Conservation (phyloP, 2,329 filamentous ascomycete species). For the Reticulascus tulasneorum region DNA sequence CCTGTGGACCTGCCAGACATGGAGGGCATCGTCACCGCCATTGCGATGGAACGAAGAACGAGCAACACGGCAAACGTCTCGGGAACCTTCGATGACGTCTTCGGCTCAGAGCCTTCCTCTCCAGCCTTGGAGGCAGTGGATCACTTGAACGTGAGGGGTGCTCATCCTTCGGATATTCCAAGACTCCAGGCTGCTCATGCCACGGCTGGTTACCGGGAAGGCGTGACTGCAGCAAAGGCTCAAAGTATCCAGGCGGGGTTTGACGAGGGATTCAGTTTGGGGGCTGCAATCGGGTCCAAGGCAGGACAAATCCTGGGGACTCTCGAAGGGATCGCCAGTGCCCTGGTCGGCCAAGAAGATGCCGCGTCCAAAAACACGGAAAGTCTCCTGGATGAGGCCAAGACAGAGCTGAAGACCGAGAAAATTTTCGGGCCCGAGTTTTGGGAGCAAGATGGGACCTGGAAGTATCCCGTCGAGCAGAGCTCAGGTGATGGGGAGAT, state of each 20-base stretch:
- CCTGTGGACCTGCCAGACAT: conserved; percentile 15
- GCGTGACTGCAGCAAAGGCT: conserved; percentile 72
- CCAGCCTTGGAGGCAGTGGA: conserved; percentile 4
- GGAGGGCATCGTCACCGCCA: conserved; percentile 14
- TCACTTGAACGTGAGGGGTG: conserved; percentile 3
- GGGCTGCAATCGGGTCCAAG: conserved; percentile 71
- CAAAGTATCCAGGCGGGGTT: conserved; percentile 80
- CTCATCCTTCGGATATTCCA: conserved; percentile 61
- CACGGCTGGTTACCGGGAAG: conserved; percentile 88
- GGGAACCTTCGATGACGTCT: conserved; percentile 18
- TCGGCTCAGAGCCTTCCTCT: conserved; percentile 14
- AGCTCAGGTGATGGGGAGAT: conserved; percentile 34
- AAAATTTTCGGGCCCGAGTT: conserved; percentile 62
- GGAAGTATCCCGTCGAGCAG: conserved; percentile 57
- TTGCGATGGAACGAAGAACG: conserved; percentile 5
- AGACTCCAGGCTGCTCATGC: conserved; percentile 72
- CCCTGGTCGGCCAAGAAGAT: conserved; percentile 30
- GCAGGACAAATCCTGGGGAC: conserved; percentile 74
- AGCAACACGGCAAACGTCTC: conserved; percentile 2
- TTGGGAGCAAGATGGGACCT: conserved; percentile 67
- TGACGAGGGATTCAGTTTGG: conserved; percentile 83
- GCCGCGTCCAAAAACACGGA: conserved; percentile 1
- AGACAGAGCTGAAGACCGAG: conserved; percentile 55
- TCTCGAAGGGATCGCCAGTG: conserved; percentile 65
- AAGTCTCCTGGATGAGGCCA: conserved; percentile 44